Percentiles rank a stretch among this genome's conserved stretches.
Evolutionary conservation across 805 yeast species (phyloP).

Genomic region (Saturnispora besseyi): DNA sequence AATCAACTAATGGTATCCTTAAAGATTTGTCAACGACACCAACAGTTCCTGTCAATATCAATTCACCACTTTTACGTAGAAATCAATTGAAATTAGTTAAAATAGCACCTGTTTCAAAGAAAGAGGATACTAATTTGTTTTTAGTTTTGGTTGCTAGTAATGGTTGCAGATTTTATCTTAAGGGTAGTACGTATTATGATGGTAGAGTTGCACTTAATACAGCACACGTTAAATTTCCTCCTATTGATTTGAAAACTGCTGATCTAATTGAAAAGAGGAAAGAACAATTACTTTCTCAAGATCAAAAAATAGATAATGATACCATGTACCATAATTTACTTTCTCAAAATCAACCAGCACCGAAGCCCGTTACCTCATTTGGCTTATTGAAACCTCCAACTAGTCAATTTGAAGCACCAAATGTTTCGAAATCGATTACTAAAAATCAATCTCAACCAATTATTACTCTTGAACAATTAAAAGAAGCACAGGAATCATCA

Average conservation of each 20-base stretch:
- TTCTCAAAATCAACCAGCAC: constrained; percentile 4
- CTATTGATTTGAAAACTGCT: constrained; percentile 27
- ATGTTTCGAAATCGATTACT: constrained; percentile 15
- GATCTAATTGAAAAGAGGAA: constrained; percentile 27
- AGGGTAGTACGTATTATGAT: constrained; percentile 36
- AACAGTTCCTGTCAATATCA: constrained; percentile 26
- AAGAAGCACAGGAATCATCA: constrained; percentile 48
- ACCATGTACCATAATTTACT: not conserved
- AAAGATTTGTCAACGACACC: constrained; percentile 39
- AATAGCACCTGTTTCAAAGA: constrained; percentile 49
- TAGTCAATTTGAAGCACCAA: not conserved
- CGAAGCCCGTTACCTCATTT: constrained; percentile 3
- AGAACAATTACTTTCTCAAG: constrained; percentile 31
- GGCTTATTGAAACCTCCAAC: not conserved
- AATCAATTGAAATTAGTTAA: constrained; percentile 54
- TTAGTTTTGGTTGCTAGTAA: constrained; percentile 71
- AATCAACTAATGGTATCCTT: constrained; percentile 38
- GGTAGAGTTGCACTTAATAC: constrained; percentile 29
- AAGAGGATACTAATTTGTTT: constrained; percentile 61
- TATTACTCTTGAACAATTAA: constrained; percentile 29
- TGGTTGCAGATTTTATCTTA: constrained; percentile 71
- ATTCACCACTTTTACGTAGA: constrained; percentile 39
- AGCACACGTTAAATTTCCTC: constrained; percentile 37
- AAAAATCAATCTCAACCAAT: constrained; percentile 23
- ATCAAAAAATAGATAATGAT: constrained; percentile 15